phyloP scores from a whole-genome alignment of 371 early-diverging fungal species.

The Conidiobolus incongruus region DNA sequence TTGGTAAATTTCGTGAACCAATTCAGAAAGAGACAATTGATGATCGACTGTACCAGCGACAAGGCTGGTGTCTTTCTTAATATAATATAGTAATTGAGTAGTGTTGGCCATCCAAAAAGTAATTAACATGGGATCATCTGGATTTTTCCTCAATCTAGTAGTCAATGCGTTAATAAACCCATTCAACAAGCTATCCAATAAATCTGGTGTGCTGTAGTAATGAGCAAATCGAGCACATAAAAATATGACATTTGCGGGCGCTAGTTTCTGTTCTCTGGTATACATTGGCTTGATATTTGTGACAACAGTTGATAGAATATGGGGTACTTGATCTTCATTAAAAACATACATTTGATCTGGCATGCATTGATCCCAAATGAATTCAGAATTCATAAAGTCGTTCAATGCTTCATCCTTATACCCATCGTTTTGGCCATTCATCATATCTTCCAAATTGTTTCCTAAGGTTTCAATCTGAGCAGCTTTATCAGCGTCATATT shows the following conservation, averaged over 20 bases:
- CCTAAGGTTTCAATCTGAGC: conserved; percentile 1
- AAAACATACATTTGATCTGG: conserved; percentile 86
- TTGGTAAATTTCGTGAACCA: conserved; percentile 24
- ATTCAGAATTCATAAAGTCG: conserved; percentile 12
- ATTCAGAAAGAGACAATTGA: conserved; percentile 35
- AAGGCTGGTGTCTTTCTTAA: conserved; percentile 57
- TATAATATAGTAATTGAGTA: conserved; percentile 42
- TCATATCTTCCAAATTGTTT: conserved; percentile 2
- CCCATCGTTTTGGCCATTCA: conserved; percentile 1
- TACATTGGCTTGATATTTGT: conserved; percentile 29
- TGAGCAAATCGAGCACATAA: conserved; percentile 39
- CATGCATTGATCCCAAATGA: conserved; percentile 52
- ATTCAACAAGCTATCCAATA: conserved; percentile 39
- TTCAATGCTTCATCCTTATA: conserved; percentile 3
- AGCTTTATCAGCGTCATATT: neutral
- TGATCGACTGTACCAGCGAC: conserved; percentile 22
- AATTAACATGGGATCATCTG: conserved; percentile 19
- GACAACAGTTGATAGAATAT: conserved; percentile 44
- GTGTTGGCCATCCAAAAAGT: conserved; percentile 68
- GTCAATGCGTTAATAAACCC: conserved; percentile 34
- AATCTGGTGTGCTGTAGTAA: conserved; percentile 42
- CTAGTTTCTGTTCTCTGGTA: conserved; percentile 27
- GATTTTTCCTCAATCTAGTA: conserved; percentile 26
- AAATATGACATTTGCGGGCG: conserved; percentile 69
- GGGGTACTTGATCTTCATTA: conserved; percentile 32